Base-by-base conservation (phyloP, 495 filamentous ascomycete species). In the Aspergillus ostianus region DNA sequence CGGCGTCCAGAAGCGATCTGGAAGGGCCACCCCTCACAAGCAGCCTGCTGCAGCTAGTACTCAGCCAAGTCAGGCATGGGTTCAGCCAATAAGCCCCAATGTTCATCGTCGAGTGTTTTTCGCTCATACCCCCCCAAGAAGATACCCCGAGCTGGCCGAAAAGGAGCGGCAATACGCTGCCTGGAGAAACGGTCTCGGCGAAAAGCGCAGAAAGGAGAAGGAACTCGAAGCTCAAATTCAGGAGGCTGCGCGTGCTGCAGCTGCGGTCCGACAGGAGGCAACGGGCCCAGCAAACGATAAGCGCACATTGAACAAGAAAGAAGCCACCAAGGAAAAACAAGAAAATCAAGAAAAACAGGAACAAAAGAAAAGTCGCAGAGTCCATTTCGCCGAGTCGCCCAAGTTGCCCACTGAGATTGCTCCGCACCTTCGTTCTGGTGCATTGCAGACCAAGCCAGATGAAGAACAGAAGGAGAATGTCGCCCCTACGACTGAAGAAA, bases 1-100 rank as follows among this genome's bases (percentile, higher is more conserved):
- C 36, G 36, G 36, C 9, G 36, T 41, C 13, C 36, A 36, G 6
- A 36, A 36, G 32, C 32, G 32, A 36, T 36, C 32, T 13, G 12
- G 12, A 36, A 36, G 9, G 10, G 6, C 32, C 10, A 36, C 32
- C 32, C 32, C 32, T 36, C 32, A 17, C 36, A 41, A 41, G 36
- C 10, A 41, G 36, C 13, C 36, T 41, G 13, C 36, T 41, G 10
- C 27, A 27, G 23, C n/a, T 0, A 56, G 60, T 3, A n/a, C 55
- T 53, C 52, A 41, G 10, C 36, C 10, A 63, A 63, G 21, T 26
- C 18, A 41, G 4, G 45, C 55, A 8, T 19, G 30, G 21, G 48
- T 58, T 32, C 47, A 58, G n/a, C 41, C 56, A 1, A 19, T 62
- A 17, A 62, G 56, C 27, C 55, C 56, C 0, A 52, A 58, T 23